Evolutionary conservation across 2,329 filamentous ascomycete species (phyloP).

Genomic region (Aspergillus terreus): DNA sequence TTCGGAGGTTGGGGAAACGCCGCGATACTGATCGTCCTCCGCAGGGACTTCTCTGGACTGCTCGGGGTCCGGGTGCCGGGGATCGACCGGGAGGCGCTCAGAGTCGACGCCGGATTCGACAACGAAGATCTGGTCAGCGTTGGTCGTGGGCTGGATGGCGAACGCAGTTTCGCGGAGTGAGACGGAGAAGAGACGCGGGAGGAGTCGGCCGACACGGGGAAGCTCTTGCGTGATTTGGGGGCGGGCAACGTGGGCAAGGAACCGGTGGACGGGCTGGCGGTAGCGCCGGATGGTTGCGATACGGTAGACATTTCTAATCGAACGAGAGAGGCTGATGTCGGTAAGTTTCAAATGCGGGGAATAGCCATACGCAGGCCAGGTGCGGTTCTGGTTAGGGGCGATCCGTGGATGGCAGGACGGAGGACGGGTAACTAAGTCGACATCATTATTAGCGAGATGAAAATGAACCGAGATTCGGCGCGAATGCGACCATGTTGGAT

Average conservation of each 20-base stretch:
- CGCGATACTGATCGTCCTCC: conserved; percentile 89
- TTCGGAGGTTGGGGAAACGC: conserved; percentile 88
- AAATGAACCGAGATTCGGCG: too few relatives aligned
- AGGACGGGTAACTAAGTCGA: too few relatives aligned
- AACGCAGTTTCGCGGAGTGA: conserved; percentile 52
- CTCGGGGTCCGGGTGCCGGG: conserved; percentile 52
- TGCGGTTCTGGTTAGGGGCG: too few relatives aligned
- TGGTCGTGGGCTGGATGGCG: conserved; percentile 56
- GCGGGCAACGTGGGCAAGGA: conserved; percentile 72
- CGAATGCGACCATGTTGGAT: too few relatives aligned
- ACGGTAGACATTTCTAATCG: conserved; percentile 48
- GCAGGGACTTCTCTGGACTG: conserved; percentile 63
- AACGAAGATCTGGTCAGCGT: conserved; percentile 48
- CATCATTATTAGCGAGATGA: too few relatives aligned
- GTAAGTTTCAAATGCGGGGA: too few relatives aligned
- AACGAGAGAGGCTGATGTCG: too few relatives aligned
- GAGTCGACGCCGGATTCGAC: conserved; percentile 47
- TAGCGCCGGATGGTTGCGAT: conserved; percentile 55
- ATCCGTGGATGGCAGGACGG: too few relatives aligned
- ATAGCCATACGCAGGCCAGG: too few relatives aligned
- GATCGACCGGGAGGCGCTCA: conserved; percentile 55
- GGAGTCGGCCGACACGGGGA: conserved; percentile 48
- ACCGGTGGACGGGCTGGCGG: conserved; percentile 65
- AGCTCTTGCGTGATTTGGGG: conserved; percentile 66
- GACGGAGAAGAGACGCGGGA: conserved; percentile 42